Evolutionary conservation across 768 basidiomycete genomes (phyloP), one percentile per base, ranked within the genome.

Genomic region (Coprinopsis cinerea): DNA sequence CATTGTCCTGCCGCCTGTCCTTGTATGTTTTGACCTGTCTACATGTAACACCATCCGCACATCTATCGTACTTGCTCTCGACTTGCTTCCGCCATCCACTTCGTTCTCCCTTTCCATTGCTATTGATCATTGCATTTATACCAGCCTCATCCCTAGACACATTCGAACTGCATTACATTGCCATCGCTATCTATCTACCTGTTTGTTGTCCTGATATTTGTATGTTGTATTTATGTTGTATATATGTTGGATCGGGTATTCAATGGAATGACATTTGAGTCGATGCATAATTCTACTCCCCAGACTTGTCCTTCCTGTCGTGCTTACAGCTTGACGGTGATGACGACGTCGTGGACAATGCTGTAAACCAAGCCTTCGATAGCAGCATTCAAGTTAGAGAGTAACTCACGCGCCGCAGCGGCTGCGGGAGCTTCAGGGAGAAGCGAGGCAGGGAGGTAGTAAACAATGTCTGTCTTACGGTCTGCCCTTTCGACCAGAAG

Each of bases 401-500:
- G 28, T 32, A 28, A 17, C 18, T 7, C 25, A 4, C 44, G 44
- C 4, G 20, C n/a, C 4, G 5, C 27, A 4, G 17, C 7, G 44
- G 15, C 20, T 4, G 13, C 23, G 17, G 4, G 14, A n/a, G n/a
- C n/a, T n/a, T n/a, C n/a, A 28, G 44, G 26, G 28, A 30, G 44
- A 4, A 45, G 44, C 9, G 44, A 28, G n/a, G 44, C 28, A 5
- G 44, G 27, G 6, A n/a, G 18, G 28, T 45, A 27, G 44, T 45
- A 45, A 28, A 18, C 15, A 11, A 39, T n/a, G 14, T 40, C 47
- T 13, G 35, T 48, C 10, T n/a, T n/a, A n/a, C 22, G 23, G 6
- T 6, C n/a, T 41, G 26, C 37, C 7, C 35, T 4, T 27, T 48
- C 39, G 13, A 11, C 22, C 2, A 81, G 56, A 18, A 79, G 59